Percentiles rank a stretch among this genome's conserved stretches.
These are phyloP conservation scores for Conticribra weissflogii DNA, from an alignment of 108 stramenopile species.

Conservation along the genomic window DNA sequence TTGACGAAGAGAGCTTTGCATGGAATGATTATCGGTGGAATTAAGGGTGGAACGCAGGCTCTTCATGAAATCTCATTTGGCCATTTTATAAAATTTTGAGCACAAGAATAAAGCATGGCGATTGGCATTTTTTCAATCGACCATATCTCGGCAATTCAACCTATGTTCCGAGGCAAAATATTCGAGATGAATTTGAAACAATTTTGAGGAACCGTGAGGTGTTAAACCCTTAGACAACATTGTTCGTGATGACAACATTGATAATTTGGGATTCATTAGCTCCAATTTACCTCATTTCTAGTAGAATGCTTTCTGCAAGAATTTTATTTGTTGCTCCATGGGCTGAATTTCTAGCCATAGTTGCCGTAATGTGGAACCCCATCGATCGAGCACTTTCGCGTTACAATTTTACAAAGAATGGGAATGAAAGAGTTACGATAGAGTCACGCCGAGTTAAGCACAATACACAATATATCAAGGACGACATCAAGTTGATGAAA, in stretches of 20 bases:
- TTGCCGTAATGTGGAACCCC: constrained; percentile 29
- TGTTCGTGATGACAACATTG: constrained; percentile 7
- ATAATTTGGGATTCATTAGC: constrained; percentile 21
- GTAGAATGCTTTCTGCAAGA: constrained; percentile 13
- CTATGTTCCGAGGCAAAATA: too few species aligned
- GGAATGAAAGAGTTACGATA: not conserved
- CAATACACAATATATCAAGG: not conserved
- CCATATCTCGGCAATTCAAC: constrained; percentile 14
- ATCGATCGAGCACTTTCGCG: constrained; percentile 29
- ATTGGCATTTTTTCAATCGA: constrained; percentile 20
- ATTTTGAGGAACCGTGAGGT: constrained; percentile 4
- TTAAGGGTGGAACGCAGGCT: constrained; percentile 32
- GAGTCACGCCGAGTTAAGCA: constrained; percentile 1
- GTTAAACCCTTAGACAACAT: not conserved
- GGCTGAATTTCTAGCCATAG: constrained; percentile 26
- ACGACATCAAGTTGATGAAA: constrained; percentile 17
- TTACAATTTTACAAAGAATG: constrained; percentile 19
- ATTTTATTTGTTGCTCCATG: constrained; percentile 29
- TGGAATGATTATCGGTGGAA: constrained; percentile 24
- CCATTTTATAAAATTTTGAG: constrained; percentile 16
- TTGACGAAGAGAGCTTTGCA: constrained; percentile 15
- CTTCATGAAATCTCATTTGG: constrained; percentile 3
- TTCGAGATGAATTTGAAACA: constrained; percentile 9
- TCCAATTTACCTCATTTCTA: constrained; percentile 22
- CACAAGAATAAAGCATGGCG: constrained; percentile 11